phyloP scores from a whole-genome alignment of 495 filamentous ascomycete genomes.

The Podospora australis region DNA sequence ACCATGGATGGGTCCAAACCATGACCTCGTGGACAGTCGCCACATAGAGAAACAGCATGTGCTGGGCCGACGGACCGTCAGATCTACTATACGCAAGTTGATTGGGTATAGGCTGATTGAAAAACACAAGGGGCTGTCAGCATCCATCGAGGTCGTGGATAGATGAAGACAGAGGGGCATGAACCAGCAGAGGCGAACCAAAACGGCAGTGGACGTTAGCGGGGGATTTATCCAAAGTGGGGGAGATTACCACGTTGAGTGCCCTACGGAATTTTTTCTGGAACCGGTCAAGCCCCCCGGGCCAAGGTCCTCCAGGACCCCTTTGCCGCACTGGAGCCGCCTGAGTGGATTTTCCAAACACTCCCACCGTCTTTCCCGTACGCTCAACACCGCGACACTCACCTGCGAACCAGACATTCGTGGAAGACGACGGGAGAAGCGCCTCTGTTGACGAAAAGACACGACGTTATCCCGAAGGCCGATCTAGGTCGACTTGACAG shows the following conservation, averaged over 20 bases:
- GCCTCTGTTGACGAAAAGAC: too few species aligned
- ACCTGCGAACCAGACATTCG: not conserved
- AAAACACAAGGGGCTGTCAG: conserved; percentile 3
- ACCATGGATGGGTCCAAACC: not conserved
- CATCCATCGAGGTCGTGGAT: conserved; percentile 12
- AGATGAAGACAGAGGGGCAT: conserved; percentile 20
- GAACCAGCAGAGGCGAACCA: conserved; percentile 1
- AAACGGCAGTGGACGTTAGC: conserved; percentile 10
- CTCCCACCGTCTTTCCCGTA: not conserved
- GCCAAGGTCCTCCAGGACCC: conserved; percentile 1
- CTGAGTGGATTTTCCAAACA: not conserved
- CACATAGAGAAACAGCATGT: not conserved
- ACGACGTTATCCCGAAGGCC: too few species aligned
- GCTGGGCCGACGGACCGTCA: conserved; percentile 29
- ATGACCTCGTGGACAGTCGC: not conserved
- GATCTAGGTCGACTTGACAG: too few species aligned
- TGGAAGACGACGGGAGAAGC: not conserved
- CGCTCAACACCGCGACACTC: not conserved
- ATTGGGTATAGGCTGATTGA: conserved; percentile 29
- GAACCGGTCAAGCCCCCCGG: conserved; percentile 13
- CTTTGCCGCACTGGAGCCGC: not conserved
- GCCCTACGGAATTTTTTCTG: conserved; percentile 18
- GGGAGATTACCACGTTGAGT: conserved; percentile 15
- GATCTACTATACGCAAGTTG: conserved; percentile 20
- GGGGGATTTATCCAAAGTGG: conserved; percentile 31